Percentiles rank a stretch among this genome's conserved stretches.
Evolutionary conservation across 2,329 filamentous ascomycete genomes (phyloP).

Genomic region (Ceratocystis lukuohia): DNA sequence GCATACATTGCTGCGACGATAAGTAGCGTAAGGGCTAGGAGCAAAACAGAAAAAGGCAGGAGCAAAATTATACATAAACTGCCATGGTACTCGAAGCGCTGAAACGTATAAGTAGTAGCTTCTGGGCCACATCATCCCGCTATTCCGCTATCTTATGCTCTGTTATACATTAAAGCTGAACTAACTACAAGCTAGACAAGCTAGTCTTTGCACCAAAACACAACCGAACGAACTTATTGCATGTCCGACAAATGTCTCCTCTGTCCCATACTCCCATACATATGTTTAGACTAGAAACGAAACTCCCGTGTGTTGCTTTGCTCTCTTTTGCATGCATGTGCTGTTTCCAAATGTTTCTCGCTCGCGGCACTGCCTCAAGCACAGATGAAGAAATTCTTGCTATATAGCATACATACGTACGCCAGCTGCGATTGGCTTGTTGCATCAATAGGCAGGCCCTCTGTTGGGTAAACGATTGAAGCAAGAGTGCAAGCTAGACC

Average conservation of each 20-base stretch:
- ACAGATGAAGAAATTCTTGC: neutral
- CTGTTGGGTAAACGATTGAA: neutral
- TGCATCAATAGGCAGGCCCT: neutral
- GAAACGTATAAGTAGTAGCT: no score
- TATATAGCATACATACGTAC: neutral
- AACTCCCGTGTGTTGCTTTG: neutral
- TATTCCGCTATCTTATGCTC: no score
- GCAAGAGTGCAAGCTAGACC: neutral
- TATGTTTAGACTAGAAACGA: neutral
- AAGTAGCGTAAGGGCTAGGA: neutral
- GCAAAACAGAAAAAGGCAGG: neutral
- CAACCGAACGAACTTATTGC: no score
- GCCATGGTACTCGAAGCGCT: no score
- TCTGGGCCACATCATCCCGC: no score
- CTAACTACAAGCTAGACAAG: no score
- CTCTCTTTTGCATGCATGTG: neutral
- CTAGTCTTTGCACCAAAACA: no score
- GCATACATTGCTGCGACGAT: neutral
- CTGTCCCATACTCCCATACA: no score
- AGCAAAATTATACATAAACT: no score
- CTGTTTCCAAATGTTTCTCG: neutral
- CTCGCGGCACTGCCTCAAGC: neutral
- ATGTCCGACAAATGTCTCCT: no score
- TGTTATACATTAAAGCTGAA: no score
- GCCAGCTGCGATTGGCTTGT: neutral